Evolutionary conservation across 225 moss, liverwort and hornwort species (phyloP), one percentile per base, ranked within the genome.

Genomic region (Rhytidiadelphus loreus): DNA sequence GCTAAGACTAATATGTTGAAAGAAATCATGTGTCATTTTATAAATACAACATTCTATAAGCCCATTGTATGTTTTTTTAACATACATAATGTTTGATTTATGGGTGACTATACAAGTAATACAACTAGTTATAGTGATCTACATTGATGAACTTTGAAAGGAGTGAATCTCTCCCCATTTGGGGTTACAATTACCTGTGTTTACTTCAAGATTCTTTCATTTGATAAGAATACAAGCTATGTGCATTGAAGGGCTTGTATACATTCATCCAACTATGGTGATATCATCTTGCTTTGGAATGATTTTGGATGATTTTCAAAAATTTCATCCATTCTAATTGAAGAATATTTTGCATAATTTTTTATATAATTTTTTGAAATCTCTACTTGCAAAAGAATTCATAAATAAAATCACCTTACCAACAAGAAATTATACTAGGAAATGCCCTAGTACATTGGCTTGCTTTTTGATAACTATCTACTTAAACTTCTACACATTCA

Each of bases 1-100:
- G 5, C 22, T 3, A 37, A 37, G 23, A 37, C 4, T 53, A 23
- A 6, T 20, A 35, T 35, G 1, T 53, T 74, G 32, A 6, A 52
- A 53, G 14, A n/a, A 53, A 14, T 22, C 23, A 5, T 21, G 5
- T 30, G 12, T 35, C 14, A 14, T 52, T 53, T 53, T 53, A 6
- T 24, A 1, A 37, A 77, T 25, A 15, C 2, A 24, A 16, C 6
- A 55, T 55, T 55, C 0, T 0, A 0, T 30, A 3, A 19, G 1
- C 11, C 30, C 18, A 30, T 73, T 73, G 0, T 48, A 73, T 48
- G 7, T 46, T 46, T 30, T 73, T 30, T 7, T 46, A 46, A 29
- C 17, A 29, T 33, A 33, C 4, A 22, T 8, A 52, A 33, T 75
- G 3, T 4, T 50, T 52, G 5, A 75, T 33, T 50, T 75, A 33